Percentiles rank a stretch among this genome's conserved stretches.
These are phyloP conservation scores for Echeveria elegans DNA, from an alignment of 164 flowering plant species.

Conservation along the genomic window DNA sequence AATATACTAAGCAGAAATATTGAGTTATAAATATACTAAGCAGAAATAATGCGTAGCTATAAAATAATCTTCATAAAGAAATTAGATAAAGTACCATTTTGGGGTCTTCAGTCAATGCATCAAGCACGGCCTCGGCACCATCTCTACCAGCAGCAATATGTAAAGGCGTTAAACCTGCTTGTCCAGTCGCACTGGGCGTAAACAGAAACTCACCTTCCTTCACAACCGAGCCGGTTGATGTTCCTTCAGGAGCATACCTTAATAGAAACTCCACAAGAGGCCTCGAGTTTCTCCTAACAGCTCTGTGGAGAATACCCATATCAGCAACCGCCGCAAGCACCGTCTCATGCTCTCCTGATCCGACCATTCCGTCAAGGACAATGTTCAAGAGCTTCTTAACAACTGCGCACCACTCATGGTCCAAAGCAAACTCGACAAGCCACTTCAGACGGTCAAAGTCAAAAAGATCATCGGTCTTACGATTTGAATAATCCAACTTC, in stretches of 20 bases:
- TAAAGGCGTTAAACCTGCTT: conserved; percentile 53
- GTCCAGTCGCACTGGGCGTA: conserved; percentile 38
- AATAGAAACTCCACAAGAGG: conserved; percentile 40
- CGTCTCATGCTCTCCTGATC: conserved; percentile 30
- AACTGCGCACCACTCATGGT: conserved; percentile 58
- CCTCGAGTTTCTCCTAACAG: conserved; percentile 47
- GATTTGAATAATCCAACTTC: conserved; percentile 22
- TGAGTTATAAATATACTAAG: background rate
- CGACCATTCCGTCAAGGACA: conserved; percentile 28
- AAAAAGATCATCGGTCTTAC: conserved; percentile 20
- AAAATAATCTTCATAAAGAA: background rate
- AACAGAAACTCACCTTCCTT: conserved; percentile 21
- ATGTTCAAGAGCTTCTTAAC: conserved; percentile 46
- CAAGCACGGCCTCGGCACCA: conserved; percentile 43
- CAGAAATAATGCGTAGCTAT: background rate
- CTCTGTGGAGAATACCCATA: conserved; percentile 48
- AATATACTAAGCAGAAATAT: background rate
- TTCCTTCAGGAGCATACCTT: conserved; percentile 26
- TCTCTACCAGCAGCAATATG: conserved; percentile 57
- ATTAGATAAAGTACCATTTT: conserved; percentile 26
- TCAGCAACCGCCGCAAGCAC: conserved; percentile 23
- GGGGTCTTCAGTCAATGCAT: conserved; percentile 51
- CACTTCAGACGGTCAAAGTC: conserved; percentile 34
- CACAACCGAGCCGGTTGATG: conserved; percentile 12
- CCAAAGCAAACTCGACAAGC: conserved; percentile 52